phyloP scores from a whole-genome alignment of 371 early-diverging fungal genomes.

The Haplosporangium sp. region DNA sequence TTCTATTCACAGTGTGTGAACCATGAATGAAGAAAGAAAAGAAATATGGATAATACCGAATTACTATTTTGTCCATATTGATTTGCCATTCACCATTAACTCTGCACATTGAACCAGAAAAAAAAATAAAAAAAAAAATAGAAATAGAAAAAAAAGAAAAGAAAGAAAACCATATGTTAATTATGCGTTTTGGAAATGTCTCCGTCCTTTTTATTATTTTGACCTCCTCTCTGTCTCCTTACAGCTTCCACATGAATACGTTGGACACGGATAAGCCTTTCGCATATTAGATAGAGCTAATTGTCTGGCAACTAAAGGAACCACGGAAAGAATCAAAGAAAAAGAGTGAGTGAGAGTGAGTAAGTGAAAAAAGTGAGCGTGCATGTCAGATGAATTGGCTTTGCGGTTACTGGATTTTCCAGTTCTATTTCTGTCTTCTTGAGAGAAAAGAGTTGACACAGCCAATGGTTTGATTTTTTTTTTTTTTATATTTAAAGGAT shows the following conservation, averaged over 20 bases:
- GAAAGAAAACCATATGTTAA: conserved; percentile 1
- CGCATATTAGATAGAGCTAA: background rate
- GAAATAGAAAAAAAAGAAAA: background rate
- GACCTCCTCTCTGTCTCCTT: background rate
- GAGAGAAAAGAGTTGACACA: background rate
- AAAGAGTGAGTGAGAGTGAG: background rate
- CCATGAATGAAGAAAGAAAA: too few species aligned
- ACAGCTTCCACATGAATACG: background rate
- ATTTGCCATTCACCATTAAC: too few species aligned
- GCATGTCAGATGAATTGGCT: background rate
- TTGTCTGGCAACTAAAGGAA: background rate
- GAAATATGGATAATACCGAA: too few species aligned
- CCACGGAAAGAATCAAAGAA: background rate
- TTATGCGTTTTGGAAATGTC: conserved; percentile 3
- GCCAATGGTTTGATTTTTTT: background rate
- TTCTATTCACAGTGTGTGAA: too few species aligned
- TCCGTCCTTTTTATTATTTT: conserved; percentile 11
- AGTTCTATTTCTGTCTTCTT: conserved; percentile 27
- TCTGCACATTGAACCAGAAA: background rate
- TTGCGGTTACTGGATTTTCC: background rate
- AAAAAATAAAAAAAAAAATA: background rate
- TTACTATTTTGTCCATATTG: too few species aligned
- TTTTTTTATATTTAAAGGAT: conserved; percentile 2
- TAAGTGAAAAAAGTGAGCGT: background rate
- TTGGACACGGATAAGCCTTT: background rate